A percentile compares a stretch with the other conserved stretches of the same genome.
phyloP scores from a whole-genome alignment of 768 basidiomycete species.

The Russula compacta region DNA sequence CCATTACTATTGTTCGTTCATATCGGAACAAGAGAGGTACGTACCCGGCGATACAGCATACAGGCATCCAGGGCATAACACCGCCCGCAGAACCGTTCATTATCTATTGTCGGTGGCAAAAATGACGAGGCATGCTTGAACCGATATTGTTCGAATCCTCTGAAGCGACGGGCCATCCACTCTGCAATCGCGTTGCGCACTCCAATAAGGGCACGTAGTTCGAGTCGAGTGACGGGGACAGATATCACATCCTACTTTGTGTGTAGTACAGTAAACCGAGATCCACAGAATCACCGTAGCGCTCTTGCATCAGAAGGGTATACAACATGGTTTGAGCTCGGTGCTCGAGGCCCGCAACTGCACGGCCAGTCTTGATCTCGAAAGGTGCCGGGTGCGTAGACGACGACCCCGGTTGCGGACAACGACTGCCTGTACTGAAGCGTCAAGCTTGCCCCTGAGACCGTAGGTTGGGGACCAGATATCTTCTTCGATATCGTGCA shows the following conservation, averaged over 20 bases:
- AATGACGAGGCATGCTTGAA: conserved; percentile 35
- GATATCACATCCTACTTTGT: conserved; percentile 76
- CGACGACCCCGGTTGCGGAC: conserved; percentile 27
- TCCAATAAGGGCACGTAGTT: conserved; percentile 74
- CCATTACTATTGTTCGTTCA: neutral
- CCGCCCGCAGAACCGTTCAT: conserved; percentile 62
- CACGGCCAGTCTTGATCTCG: conserved; percentile 92
- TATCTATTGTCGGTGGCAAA: conserved; percentile 82
- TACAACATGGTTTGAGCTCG: conserved; percentile 98
- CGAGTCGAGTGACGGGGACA: conserved; percentile 72
- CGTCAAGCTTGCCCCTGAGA: conserved; percentile 93
- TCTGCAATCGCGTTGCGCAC: conserved; percentile 78
- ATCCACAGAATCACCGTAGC: conserved; percentile 76
- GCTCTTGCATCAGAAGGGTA: conserved; percentile 79
- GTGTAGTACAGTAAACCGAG: conserved; percentile 92
- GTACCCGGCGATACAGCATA: conserved; percentile 87
- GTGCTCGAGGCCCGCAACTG: conserved; percentile 75
- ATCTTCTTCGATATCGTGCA: conserved; percentile 91
- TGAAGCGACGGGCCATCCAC: conserved; percentile 53
- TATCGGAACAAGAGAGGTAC: conserved; percentile 8
- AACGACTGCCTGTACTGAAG: conserved; percentile 65
- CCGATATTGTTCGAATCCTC: conserved; percentile 15
- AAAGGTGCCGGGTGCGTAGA: conserved; percentile 54
- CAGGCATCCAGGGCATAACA: conserved; percentile 83
- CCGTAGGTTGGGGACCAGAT: conserved; percentile 96